Base-by-base conservation (phyloP, 495 filamentous ascomycete genomes). In the Schizothecium vesticola region DNA sequence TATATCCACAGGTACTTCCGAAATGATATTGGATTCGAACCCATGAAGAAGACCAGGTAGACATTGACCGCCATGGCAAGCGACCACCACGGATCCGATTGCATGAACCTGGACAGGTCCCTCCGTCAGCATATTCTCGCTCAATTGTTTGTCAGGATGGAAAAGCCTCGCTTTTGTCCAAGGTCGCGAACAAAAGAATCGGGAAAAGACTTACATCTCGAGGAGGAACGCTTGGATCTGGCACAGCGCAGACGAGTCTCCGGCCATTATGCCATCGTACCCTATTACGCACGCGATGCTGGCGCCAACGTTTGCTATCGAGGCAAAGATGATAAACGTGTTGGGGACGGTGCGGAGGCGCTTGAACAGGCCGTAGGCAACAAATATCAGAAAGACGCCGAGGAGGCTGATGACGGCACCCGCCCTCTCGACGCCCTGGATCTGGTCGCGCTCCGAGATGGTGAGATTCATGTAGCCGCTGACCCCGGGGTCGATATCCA, bases 31-130 rank as follows among this genome's bases (percentile, higher is more conserved):
- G 89, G 86, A 57, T 87, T 86, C 69, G 88, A 91, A 57, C 86
- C 86, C 65, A 85, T 85, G 77, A 95, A 94, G 75, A 96, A 92
- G 33, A 91, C 90, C 65, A 96, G 83, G 75, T 91, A 93, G 66
- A 95, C 92, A 71, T 96, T 96, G 67, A 90, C 82, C 0, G 92
- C 92, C 91, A 96, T 95, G 67, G 89, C 89, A 62, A 93, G 80
- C 43, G 84, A 85, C 86, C 83, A 87, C 79, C 81, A 81, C 2
- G 85, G 81, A 74, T 87, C 85, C 33, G 83, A 83, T 75, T 85
- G 84, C 83, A 87, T 86, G 75, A 86, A 85, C 76, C 85, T 86
- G 61, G 9, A 3, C 3, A 10, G 70, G 72, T 22, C 61, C 13
- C 43, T 63, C 10, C 55, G 62, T 23, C 24, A 56, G 12, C 11